These are phyloP conservation scores for Hypoxylon sp. DNA, from an alignment of 2,329 filamentous ascomycete species.

Conservation along the genomic window DNA sequence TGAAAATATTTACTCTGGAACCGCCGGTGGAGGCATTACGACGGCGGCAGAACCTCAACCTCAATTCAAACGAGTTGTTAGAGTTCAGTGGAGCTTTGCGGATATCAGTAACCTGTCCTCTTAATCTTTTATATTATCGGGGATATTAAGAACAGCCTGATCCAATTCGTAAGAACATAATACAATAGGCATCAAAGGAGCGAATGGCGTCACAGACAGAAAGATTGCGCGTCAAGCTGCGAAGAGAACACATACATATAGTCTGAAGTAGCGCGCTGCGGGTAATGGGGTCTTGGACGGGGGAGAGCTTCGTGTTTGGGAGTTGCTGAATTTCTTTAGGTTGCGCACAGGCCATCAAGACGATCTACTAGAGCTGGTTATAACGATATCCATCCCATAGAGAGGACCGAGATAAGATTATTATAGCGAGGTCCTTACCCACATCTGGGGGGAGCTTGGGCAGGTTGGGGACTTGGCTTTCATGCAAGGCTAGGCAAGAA, in stretches of 20 bases:
- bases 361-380: neutral
- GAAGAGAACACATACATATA: neutral
- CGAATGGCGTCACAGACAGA: conserved; percentile 8
- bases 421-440: conserved; percentile 4
- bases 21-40: conserved; percentile 53
- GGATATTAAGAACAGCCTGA: conserved; percentile 14
- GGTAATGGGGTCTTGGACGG: conserved; percentile 3
- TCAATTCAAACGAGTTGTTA: neutral
- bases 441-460: neutral
- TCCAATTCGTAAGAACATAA: conserved; percentile 21
- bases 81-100: neutral
- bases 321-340: conserved; percentile 9
- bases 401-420: neutral
- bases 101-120: conserved; percentile 8
- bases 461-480: neutral
- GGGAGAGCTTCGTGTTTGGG: conserved; percentile 14
- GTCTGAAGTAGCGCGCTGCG: neutral
- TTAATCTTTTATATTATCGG: neutral
- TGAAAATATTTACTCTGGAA: conserved; percentile 51
- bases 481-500: neutral
- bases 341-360: conserved; percentile 9
- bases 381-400: neutral
- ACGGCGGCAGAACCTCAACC: conserved; percentile 17
- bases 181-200: conserved; percentile 21
- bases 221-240: conserved; percentile 19